Conservation (phyloP, 116 monocot genomes). For the Posidonia oceanica region DNA sequence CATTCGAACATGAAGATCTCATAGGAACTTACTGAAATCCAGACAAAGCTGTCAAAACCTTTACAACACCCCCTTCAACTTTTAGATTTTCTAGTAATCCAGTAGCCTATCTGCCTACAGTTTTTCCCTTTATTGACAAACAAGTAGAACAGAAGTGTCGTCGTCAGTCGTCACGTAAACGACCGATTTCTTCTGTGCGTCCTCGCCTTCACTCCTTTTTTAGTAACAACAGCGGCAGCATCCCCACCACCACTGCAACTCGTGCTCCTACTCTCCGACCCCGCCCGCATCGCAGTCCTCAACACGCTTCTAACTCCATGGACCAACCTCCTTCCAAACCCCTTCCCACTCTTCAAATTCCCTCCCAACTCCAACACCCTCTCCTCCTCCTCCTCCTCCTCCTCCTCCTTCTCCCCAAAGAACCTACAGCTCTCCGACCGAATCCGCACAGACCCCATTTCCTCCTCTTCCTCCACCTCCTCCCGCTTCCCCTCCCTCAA, state of each 20-base stretch:
- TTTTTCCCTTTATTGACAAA: too few species aligned
- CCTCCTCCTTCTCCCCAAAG: constrained; percentile 22
- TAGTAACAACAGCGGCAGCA: background rate
- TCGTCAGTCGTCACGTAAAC: background rate
- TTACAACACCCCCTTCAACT: too few species aligned
- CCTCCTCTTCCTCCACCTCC: background rate
- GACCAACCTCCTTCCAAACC: constrained; percentile 41
- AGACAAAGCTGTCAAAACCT: too few species aligned
- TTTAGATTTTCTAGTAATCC: too few species aligned
- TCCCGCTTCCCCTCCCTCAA: constrained; percentile 28
- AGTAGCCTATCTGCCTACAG: too few species aligned
- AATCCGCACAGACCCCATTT: constrained; percentile 10
- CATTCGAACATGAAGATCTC: too few species aligned
- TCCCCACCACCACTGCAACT: constrained; percentile 7
- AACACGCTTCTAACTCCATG: constrained; percentile 52
- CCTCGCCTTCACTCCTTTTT: background rate
- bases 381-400: constrained; percentile 16
- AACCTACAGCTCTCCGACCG: constrained; percentile 44
- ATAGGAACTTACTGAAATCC: too few species aligned
- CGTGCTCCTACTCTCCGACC: constrained; percentile 7
- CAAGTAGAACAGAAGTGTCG: too few species aligned
- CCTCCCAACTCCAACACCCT: background rate
- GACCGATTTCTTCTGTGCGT: background rate
- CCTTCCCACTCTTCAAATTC: constrained; percentile 5
- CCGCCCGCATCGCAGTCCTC: constrained; percentile 3